phyloP scores from a whole-genome alignment of 352 stramenopile genomes.

The Phytophthora pini region DNA sequence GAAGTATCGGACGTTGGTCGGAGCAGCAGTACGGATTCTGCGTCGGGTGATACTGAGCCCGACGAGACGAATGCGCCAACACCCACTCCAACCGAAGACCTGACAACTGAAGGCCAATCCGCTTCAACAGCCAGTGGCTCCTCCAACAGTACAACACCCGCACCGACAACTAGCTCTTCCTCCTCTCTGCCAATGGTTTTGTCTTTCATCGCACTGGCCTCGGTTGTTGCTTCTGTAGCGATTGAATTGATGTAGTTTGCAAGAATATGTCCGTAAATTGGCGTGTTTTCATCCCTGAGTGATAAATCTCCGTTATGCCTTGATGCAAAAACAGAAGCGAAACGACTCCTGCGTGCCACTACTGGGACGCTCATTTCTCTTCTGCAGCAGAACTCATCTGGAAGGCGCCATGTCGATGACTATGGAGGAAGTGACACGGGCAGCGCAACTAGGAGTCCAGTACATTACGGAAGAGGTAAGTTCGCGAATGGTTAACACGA shows the following conservation, averaged over 20 bases:
- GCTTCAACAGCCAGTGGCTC: conserved; percentile 9
- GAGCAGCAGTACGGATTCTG: conserved; percentile 3
- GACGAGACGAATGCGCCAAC: conserved; percentile 7
- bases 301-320: conserved; percentile 3
- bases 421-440: conserved; percentile 35
- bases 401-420: conserved; percentile 20
- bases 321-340: conserved; percentile 18
- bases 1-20: conserved; percentile 6
- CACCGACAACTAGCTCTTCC: conserved; percentile 17
- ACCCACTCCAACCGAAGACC: conserved; percentile 24
- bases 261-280: neutral
- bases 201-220: neutral
- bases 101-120: conserved; percentile 10
- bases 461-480: conserved; percentile 37
- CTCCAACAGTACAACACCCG: conserved; percentile 18
- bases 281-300: neutral
- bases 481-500: neutral
- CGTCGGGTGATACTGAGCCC: conserved; percentile 3
- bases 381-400: conserved; percentile 1
- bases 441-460: conserved; percentile 28
- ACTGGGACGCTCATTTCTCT: neutral
- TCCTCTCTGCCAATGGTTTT: neutral
- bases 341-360: conserved; percentile 13
- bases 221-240: neutral
- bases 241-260: conserved; percentile 8